These are phyloP conservation scores for Neopestalotiopsis rosae DNA, from an alignment of 2,329 filamentous ascomycete genomes.

Conservation along the genomic window DNA sequence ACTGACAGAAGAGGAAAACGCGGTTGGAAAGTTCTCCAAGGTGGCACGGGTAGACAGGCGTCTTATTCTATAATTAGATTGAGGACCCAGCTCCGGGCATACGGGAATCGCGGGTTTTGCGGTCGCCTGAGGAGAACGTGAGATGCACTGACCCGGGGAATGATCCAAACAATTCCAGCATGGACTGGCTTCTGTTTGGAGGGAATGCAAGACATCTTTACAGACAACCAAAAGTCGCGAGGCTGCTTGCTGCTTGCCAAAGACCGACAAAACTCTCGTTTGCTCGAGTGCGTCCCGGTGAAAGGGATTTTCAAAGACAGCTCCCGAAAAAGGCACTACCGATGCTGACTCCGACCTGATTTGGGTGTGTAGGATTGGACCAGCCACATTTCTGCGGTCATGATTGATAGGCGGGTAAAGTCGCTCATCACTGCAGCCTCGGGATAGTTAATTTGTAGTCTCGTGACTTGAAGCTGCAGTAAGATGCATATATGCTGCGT, in stretches of 20 bases:
- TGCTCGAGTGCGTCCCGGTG: neutral
- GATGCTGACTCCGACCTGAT: neutral
- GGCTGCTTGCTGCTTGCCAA: neutral
- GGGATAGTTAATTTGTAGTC: too few relatives aligned
- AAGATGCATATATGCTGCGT: neutral
- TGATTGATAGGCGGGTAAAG: neutral
- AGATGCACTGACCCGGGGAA: neutral
- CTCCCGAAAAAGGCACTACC: neutral
- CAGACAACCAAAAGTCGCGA: neutral
- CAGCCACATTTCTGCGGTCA: conserved; percentile 2
- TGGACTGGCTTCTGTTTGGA: neutral
- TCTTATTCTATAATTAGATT: neutral
- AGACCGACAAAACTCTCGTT: neutral
- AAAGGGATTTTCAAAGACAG: neutral
- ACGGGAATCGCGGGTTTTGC: neutral
- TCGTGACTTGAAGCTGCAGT: neutral
- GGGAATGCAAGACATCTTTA: neutral
- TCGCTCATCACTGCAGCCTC: neutral
- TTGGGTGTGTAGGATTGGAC: neutral
- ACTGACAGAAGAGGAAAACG: neutral
- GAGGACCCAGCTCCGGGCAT: neutral
- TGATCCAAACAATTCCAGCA: neutral
- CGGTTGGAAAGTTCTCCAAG: neutral
- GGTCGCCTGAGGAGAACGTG: neutral
- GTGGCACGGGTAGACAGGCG: neutral